Evolutionary conservation across 2,329 filamentous ascomycete species (phyloP).

Genomic region (Verticillium nonalfalfae): DNA sequence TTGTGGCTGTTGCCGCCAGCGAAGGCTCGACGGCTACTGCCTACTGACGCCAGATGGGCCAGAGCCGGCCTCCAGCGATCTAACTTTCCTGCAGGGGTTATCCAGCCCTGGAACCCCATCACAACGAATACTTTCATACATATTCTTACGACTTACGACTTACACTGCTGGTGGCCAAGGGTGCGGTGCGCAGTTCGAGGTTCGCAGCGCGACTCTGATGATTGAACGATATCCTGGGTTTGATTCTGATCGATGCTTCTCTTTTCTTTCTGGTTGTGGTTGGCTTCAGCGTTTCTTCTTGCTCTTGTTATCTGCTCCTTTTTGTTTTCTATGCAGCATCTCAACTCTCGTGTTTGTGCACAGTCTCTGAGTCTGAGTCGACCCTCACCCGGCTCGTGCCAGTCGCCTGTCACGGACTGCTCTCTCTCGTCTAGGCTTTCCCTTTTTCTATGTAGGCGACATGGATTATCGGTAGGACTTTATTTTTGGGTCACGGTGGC

Average conservation of each 20-base stretch:
- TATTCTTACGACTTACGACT: background rate
- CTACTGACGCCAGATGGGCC: slow-evolving; percentile 18
- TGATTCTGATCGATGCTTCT: background rate
- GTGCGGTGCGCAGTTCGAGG: background rate
- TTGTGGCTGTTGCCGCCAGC: slow-evolving; percentile 37
- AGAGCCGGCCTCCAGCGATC: background rate
- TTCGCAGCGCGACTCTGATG: background rate
- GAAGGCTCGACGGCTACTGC: slow-evolving; percentile 35
- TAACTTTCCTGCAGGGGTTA: background rate
- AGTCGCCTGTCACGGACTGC: background rate
- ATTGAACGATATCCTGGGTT: background rate
- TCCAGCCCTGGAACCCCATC: background rate
- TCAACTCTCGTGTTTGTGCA: background rate
- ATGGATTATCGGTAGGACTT: background rate
- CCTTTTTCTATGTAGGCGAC: background rate
- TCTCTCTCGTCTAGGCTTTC: background rate
- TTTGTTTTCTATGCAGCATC: background rate
- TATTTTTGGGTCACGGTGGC: background rate
- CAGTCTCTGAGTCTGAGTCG: background rate
- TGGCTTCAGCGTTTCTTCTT: background rate
- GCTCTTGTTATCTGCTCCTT: background rate
- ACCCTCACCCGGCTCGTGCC: too few species aligned
- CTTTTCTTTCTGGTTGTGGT: background rate
- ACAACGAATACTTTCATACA: background rate
- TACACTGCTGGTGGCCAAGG: background rate